Evolutionary conservation across 2,329 filamentous ascomycete genomes (phyloP).

Genomic region (Ceratocystis cacaofunesta): DNA sequence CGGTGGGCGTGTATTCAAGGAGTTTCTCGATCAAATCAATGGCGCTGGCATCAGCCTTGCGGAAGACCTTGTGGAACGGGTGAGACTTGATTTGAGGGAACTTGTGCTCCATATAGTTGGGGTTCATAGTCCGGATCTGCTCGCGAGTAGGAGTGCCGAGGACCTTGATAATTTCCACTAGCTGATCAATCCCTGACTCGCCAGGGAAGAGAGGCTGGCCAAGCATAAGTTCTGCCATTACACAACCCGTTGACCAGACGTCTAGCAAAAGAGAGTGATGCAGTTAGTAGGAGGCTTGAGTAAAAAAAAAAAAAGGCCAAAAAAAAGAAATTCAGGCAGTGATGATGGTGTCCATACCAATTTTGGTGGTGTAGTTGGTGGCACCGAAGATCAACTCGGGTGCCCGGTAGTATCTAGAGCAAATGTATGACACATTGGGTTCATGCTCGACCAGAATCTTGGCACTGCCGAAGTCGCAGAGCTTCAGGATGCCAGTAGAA

Average conservation of each 20-base stretch:
- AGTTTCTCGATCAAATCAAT: conserved; percentile 90
- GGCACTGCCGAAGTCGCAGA: conserved; percentile 97
- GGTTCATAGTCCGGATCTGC: conserved; percentile 99
- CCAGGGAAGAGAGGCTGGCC: conserved; percentile 95
- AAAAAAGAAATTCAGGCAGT: not conserved
- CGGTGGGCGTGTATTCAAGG: conserved; percentile 92
- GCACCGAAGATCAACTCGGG: conserved; percentile 97
- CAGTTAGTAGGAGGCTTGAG: not conserved
- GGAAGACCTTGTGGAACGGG: conserved; percentile 98
- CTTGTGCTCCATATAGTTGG: conserved; percentile 99
- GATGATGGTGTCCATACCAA: conserved; percentile 50
- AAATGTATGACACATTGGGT: conserved; percentile 98
- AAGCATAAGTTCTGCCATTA: conserved; percentile 98
- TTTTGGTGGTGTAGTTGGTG: conserved; percentile 99
- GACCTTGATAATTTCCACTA: conserved; percentile 99
- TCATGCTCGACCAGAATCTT: conserved; percentile 98
- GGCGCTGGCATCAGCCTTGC: conserved; percentile 82
- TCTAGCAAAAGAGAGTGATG: conserved; percentile 70
- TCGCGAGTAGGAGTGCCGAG: conserved; percentile 90
- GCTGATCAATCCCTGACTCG: conserved; percentile 94
- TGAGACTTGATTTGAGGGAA: conserved; percentile 99
- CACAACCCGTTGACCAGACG: conserved; percentile 97
- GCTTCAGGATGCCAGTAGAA: conserved; percentile 77
- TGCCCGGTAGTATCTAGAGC: conserved; percentile 95
- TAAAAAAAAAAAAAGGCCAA: not conserved